Base-by-base conservation (phyloP, 1,284 basidiomycete species). In the Boletellus deceptivus region DNA sequence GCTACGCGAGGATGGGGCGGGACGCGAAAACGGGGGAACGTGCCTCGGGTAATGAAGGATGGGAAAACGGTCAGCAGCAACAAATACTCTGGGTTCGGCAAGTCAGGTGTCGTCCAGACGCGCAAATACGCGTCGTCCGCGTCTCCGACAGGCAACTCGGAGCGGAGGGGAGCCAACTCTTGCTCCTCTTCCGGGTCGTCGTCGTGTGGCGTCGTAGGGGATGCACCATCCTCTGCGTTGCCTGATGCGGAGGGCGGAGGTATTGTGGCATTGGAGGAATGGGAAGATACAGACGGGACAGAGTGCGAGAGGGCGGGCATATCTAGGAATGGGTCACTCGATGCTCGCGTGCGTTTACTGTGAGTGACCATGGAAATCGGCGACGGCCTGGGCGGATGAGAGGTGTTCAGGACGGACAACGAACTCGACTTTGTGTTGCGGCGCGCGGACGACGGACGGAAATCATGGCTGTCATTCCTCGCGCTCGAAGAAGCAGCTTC, bases 281-380 rank as follows among this genome's bases (percentile, higher is more conserved):
- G 77, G n/a, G 84, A 83, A 42, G 77, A 71, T 24, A 74, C 63
- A 29, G 76, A 72, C 49, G 69, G 72, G 33, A 74, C 64, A 25
- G 79, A 77, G 55, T 70, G 75, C 50, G 83, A 81, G 53, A 78
- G 72, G 16, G 74, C 52, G 16, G 84, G 82, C 44, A 84, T 83
- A 61, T 90, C 88, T 55, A 86, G 69, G 68, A 90, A 90, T 52
- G 87, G 87, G 65, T 90, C 88, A 59, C 85, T 88, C 11, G 88
- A 80, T 48, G 86, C 86, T 56, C 86, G 77, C 10, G 80, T 73
- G 56, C 86, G 84, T 63, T 81, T 84, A 47, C 77, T 72, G 53
- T 75, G 73, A 43, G 76, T 70, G 53, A 69, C 70, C 53, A 71
- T 62, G 36, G 70, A 62, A 49, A 72, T 74, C 50, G 69, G 70